Conservation (phyloP, 805 yeast species). For the Saccharomycopsis selenospora region DNA sequence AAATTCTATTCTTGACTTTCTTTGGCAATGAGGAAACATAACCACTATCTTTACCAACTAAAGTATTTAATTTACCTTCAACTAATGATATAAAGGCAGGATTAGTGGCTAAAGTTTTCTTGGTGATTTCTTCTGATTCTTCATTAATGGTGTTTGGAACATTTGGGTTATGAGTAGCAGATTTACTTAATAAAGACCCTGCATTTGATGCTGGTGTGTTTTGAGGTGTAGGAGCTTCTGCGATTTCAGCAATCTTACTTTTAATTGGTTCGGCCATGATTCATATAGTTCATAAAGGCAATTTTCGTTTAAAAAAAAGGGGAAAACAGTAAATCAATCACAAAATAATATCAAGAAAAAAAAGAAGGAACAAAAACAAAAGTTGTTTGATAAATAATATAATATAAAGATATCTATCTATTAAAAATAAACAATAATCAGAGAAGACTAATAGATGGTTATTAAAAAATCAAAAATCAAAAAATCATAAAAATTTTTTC, state of each 20-base stretch:
- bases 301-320: too few species aligned
- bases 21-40: slow-evolving; percentile 73
- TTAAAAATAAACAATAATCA: too few species aligned
- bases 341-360: too few species aligned
- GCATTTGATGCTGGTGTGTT: slow-evolving; percentile 91
- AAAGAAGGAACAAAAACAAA: too few species aligned
- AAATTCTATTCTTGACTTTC: slow-evolving; percentile 65
- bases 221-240: slow-evolving; percentile 96
- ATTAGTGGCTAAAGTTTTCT: slow-evolving; percentile 49
- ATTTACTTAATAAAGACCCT: slow-evolving; percentile 57
- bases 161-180: slow-evolving; percentile 39
- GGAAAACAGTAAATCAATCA: too few species aligned
- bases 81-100: slow-evolving; percentile 83
- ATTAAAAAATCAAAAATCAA: too few species aligned
- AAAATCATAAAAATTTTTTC: too few species aligned
- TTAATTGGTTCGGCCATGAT: slow-evolving; percentile 84
- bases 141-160: slow-evolving; percentile 70
- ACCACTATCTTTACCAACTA: slow-evolving; percentile 83
- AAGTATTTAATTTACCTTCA: slow-evolving; percentile 77
- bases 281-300: too few species aligned
- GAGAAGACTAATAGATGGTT: too few species aligned
- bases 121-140: slow-evolving; percentile 38
- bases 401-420: too few species aligned
- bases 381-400: too few species aligned
- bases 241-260: slow-evolving; percentile 61